phyloP scores from a whole-genome alignment of 2,329 filamentous ascomycete genomes.

The Elsinoe batatas region DNA sequence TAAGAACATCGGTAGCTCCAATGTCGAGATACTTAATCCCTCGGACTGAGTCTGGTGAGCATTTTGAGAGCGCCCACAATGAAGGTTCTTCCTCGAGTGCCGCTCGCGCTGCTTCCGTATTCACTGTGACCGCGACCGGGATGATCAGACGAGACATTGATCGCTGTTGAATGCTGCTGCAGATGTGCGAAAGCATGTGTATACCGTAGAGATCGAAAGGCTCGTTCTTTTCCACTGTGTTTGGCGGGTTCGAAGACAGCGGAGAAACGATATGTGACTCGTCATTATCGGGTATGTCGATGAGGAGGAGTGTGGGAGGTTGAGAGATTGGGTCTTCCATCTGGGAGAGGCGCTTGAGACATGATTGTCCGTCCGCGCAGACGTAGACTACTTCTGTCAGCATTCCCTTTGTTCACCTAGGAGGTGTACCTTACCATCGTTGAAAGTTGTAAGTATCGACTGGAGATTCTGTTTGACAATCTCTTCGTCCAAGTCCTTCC shows the following conservation, averaged over 20 bases:
- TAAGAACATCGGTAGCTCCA: slow-evolving; percentile 77
- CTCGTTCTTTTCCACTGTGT: slow-evolving; percentile 23
- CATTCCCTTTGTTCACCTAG: not conserved
- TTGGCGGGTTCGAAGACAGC: slow-evolving; percentile 32
- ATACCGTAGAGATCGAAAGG: slow-evolving; percentile 35
- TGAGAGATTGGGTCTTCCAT: slow-evolving; percentile 27
- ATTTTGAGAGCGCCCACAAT: slow-evolving; percentile 12
- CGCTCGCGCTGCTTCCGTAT: slow-evolving; percentile 5
- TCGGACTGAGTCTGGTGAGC: slow-evolving; percentile 10
- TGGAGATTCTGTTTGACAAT: slow-evolving; percentile 33
- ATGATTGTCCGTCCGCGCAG: slow-evolving; percentile 30
- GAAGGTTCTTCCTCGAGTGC: slow-evolving; percentile 12
- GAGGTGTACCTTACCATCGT: slow-evolving; percentile 27
- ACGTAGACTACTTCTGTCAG: slow-evolving; percentile 26
- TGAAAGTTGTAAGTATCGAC: slow-evolving; percentile 32
- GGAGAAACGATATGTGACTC: slow-evolving; percentile 33
- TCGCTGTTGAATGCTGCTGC: slow-evolving; percentile 32
- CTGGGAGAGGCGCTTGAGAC: slow-evolving; percentile 29
- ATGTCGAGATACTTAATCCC: slow-evolving; percentile 57
- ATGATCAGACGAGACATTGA: slow-evolving; percentile 33
- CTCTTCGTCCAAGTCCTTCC: slow-evolving; percentile 21
- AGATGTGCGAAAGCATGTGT: slow-evolving; percentile 33
- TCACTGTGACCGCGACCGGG: slow-evolving; percentile 27
- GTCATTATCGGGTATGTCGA: slow-evolving; percentile 35
- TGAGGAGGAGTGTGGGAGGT: slow-evolving; percentile 32